These are phyloP conservation scores for Mucuna pruriens DNA, from an alignment of 306 rosid genomes.

Conservation along the genomic window DNA sequence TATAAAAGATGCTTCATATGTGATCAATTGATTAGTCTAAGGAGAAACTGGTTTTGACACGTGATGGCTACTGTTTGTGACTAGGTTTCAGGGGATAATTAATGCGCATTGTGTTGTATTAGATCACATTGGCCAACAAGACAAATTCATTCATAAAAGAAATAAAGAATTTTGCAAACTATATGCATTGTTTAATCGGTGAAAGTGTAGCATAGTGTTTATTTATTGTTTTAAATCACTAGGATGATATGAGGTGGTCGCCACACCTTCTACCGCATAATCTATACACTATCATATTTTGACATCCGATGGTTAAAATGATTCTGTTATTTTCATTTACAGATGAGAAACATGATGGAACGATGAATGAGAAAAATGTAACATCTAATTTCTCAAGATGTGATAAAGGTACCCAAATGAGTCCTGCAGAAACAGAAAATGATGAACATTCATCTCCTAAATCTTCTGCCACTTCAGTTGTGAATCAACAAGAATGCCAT, in stretches of 20 bases:
- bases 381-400: constrained; percentile 49
- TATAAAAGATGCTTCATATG: background rate
- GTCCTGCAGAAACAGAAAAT: constrained; percentile 44
- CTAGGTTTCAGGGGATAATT: constrained; percentile 4
- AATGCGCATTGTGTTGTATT: background rate
- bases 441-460: constrained; percentile 42
- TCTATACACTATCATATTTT: background rate
- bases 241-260: background rate
- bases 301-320: background rate
- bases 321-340: constrained; percentile 10
- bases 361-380: constrained; percentile 31
- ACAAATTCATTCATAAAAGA: constrained; percentile 4
- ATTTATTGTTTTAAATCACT: background rate
- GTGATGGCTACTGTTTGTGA: background rate
- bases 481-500: constrained; percentile 42
- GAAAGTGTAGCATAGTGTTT: background rate
- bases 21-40: background rate
- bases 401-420: constrained; percentile 75
- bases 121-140: background rate
- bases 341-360: constrained; percentile 52
- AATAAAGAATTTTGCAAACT: background rate
- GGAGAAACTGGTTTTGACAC: background rate
- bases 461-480: constrained; percentile 45
- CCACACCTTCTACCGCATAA: background rate
- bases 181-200: background rate